Base-by-base conservation (phyloP, 108 stramenopile genomes). In the Chaetoceros muelleri region DNA sequence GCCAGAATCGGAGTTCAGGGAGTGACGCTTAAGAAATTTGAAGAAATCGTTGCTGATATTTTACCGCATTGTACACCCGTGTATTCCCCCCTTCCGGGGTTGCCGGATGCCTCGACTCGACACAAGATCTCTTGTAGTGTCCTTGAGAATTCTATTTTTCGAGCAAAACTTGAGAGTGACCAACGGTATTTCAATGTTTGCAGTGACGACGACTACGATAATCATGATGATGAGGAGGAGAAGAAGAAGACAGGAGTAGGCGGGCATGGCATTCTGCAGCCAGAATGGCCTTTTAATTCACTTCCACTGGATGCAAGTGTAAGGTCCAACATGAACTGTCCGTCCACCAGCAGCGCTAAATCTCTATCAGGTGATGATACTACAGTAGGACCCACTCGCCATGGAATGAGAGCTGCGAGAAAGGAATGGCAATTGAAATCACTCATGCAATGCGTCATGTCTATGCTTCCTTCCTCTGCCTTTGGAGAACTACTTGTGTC, bases 371-470 rank as follows among this genome's bases (percentile, higher is more conserved):
- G n/a, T n/a, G n/a, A n/a, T n/a, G n/a, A n/a, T n/a, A n/a, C n/a
- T n/a, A n/a, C n/a, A n/a, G n/a, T n/a, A n/a, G n/a, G n/a, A n/a
- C n/a, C n/a, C n/a, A n/a, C n/a, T n/a, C n/a, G n/a, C n/a, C 21
- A 76, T 23, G 64, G 44, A 5, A 49, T 67, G 31, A 69, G 86
- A 30, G 86, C 86, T 7, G 23, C 25, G 57, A 64, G 74, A 30
- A 87, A 87, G 46, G 80, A 87, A 70, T 54, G 57, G 28, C 86
- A 87, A 46, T 29, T 87, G 24, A 45, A 50, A 44, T 76, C 72
- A 26, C 57, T 87, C 70, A 63, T 87, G 23, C 82, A 66, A 26
- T 84, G 86, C 24, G 74, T 87, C 25, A 58, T 84, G 25, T 61
- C 74, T 17, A 55, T 85, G 58, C 49, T 81, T 30, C 76, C 74